Evolutionary conservation across 2,329 filamentous ascomycete genomes (phyloP).

Genomic region (Ophiostoma triangulosporum): DNA sequence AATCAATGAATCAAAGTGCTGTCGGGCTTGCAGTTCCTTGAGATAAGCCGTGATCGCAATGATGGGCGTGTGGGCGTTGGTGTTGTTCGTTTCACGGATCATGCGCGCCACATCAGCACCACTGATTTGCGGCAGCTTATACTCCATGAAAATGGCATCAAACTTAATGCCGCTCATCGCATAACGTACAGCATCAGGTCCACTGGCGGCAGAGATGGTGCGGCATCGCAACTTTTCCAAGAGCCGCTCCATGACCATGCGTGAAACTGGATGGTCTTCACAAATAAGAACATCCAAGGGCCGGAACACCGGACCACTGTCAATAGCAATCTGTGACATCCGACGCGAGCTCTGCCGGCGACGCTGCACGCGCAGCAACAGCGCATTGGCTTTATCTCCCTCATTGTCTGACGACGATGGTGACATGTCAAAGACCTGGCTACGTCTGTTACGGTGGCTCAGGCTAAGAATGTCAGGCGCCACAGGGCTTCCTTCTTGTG

Average conservation of each 20-base stretch:
- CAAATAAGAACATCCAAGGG: conserved; percentile 91
- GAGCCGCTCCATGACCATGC: conserved; percentile 97
- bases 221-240: conserved; percentile 90
- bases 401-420: conserved; percentile 97
- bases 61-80: conserved; percentile 87
- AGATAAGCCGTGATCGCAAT: conserved; percentile 94
- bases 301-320: conserved; percentile 67
- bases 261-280: conserved; percentile 92
- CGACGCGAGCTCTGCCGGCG: conserved; percentile 91
- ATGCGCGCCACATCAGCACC: conserved; percentile 92
- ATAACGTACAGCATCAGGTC: conserved; percentile 82
- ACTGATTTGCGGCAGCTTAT: conserved; percentile 86
- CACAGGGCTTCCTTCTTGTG: conserved; percentile 75
- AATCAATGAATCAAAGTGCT: conserved; percentile 90
- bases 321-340: conserved; percentile 78
- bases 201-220: conserved; percentile 81
- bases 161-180: conserved; percentile 97
- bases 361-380: conserved; percentile 75
- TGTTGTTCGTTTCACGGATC: conserved; percentile 93
- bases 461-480: conserved; percentile 53
- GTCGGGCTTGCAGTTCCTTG: conserved; percentile 89
- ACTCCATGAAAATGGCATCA: conserved; percentile 97
- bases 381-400: conserved; percentile 70
- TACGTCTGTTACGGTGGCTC: conserved; percentile 77
- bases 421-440: conserved; percentile 91